Percentiles rank a stretch among this genome's conserved stretches.
phyloP scores from a whole-genome alignment of 306 rosid species.

The Quercus robur region DNA sequence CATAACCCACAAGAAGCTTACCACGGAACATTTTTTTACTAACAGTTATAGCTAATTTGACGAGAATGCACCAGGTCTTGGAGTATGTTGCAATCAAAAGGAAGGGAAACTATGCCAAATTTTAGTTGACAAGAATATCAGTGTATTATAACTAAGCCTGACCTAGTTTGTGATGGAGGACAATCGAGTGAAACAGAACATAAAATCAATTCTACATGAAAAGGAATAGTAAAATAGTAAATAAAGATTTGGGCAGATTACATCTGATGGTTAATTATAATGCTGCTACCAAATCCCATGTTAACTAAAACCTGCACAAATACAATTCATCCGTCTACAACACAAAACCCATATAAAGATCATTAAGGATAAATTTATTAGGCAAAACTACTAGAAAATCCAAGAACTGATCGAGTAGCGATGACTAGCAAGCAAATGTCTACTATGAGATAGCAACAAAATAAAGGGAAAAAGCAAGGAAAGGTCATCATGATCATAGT shows the following conservation, averaged over 20 bases:
- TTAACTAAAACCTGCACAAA: background rate
- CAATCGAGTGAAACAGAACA: background rate
- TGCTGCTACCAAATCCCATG: background rate
- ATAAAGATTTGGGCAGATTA: background rate
- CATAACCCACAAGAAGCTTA: background rate
- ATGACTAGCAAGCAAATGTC: background rate
- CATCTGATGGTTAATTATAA: background rate
- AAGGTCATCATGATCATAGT: constrained; percentile 4
- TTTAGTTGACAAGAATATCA: background rate
- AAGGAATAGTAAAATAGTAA: background rate
- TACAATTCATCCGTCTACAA: background rate
- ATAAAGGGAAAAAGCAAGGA: background rate
- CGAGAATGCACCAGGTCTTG: background rate
- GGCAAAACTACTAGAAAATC: background rate
- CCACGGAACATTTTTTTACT: background rate
- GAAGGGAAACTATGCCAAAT: background rate
- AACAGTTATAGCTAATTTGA: background rate
- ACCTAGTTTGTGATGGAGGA: background rate
- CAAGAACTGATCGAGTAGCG: background rate
- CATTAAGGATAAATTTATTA: background rate
- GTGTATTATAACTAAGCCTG: background rate
- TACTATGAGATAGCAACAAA: background rate
- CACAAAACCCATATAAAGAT: background rate
- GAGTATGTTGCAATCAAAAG: background rate
- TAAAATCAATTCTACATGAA: background rate